phyloP scores from a whole-genome alignment of 352 stramenopile species.

The Phytophthora rubi region DNA sequence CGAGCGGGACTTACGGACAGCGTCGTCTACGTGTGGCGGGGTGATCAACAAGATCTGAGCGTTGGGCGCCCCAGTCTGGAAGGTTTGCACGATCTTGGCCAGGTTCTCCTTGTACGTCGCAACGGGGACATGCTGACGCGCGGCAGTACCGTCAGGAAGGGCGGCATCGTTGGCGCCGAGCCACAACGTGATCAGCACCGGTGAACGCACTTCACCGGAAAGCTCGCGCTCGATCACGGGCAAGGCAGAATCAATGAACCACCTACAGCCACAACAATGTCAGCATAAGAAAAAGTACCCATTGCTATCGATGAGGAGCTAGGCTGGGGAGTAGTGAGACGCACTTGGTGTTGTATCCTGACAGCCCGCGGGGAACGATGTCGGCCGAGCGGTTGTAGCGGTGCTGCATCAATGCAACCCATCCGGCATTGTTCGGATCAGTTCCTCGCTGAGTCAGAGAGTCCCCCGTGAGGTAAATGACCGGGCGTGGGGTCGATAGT shows the following conservation, averaged over 20 bases:
- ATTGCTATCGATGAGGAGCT: too few relatives aligned
- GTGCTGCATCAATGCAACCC: conserved; percentile 46
- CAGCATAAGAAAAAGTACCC: background rate
- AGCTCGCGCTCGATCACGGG: conserved; percentile 50
- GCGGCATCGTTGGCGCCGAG: conserved; percentile 78
- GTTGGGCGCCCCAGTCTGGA: conserved; percentile 23
- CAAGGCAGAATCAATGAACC: conserved; percentile 53
- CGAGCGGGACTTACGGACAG: conserved; percentile 20
- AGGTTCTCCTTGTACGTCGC: conserved; percentile 55
- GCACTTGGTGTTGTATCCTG: conserved; percentile 60
- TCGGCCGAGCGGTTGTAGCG: conserved; percentile 56
- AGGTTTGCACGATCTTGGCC: conserved; percentile 31
- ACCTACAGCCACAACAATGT: conserved; percentile 33
- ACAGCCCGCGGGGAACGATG: conserved; percentile 52
- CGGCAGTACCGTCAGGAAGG: conserved; percentile 24
- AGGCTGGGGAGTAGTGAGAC: background rate
- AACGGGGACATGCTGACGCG: conserved; percentile 55
- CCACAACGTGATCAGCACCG: conserved; percentile 67
- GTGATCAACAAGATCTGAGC: conserved; percentile 62
- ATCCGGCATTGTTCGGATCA: conserved; percentile 41
- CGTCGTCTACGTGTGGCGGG: conserved; percentile 60
- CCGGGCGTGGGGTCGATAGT: conserved; percentile 19
- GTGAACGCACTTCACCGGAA: conserved; percentile 24
- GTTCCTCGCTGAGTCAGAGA: conserved; percentile 56
- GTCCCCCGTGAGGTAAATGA: conserved; percentile 56